Evolutionary conservation across 2,329 filamentous ascomycete species (phyloP).

Genomic region (Paecilomyces variotii): DNA sequence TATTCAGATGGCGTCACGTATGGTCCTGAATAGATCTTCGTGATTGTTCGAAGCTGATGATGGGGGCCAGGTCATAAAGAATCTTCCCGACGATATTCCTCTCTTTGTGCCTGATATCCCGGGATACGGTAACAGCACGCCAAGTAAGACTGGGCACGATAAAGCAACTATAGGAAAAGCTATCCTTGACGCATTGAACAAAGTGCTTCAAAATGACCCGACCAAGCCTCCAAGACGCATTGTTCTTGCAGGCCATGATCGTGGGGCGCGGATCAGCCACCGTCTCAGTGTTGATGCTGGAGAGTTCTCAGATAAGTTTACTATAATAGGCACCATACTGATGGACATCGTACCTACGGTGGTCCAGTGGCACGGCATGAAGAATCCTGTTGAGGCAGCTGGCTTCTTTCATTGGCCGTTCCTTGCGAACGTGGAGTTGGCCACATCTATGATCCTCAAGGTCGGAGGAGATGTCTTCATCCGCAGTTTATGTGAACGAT

Average conservation of each 20-base stretch:
- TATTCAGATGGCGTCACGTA: constrained; percentile 4
- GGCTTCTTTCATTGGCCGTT: constrained; percentile 46
- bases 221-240: constrained; percentile 13
- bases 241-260: constrained; percentile 44
- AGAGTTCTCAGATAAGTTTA: constrained; percentile 18
- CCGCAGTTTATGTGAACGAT: constrained; percentile 23
- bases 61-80: constrained; percentile 25
- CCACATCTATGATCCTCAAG: constrained; percentile 36
- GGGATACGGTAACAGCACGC: constrained; percentile 39
- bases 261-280: constrained; percentile 43
- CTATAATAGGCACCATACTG: constrained; percentile 33
- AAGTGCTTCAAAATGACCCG: neutral
- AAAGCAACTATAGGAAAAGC: constrained; percentile 9
- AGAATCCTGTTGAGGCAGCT: constrained; percentile 26
- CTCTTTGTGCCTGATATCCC: constrained; percentile 43
- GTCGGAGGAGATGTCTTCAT: constrained; percentile 36
- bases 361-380: constrained; percentile 38
- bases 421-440: constrained; percentile 39
- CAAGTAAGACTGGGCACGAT: constrained; percentile 16
- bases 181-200: constrained; percentile 6
- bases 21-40: neutral
- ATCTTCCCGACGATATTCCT: constrained; percentile 31
- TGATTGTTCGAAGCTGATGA: neutral
- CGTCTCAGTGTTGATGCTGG: constrained; percentile 39
- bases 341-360: constrained; percentile 45